phyloP scores from a whole-genome alignment of 495 filamentous ascomycete genomes.

The Evernia prunastri region DNA sequence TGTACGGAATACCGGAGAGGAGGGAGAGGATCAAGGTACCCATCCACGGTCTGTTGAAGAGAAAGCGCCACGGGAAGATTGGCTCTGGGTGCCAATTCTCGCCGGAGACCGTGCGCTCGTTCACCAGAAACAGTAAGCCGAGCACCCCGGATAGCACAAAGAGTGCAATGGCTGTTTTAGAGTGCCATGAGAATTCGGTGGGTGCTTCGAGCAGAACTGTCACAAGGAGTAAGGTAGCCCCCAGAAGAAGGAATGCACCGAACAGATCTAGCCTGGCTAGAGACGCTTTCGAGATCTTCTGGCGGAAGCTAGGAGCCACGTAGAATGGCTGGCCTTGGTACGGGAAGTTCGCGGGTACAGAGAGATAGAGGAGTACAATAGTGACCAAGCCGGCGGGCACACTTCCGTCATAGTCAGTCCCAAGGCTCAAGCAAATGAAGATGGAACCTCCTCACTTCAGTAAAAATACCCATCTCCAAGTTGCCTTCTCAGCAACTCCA shows the following conservation, averaged over 20 bases:
- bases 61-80: constrained; percentile 27
- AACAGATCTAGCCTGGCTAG: constrained; percentile 38
- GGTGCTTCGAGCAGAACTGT: constrained; percentile 49
- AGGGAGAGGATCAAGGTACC: constrained; percentile 31
- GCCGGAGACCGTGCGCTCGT: constrained; percentile 26
- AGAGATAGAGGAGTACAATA: constrained; percentile 39
- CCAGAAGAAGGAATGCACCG: constrained; percentile 43
- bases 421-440: constrained; percentile 20
- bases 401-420: neutral
- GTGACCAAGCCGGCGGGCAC: constrained; percentile 39
- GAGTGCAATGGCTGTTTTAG: constrained; percentile 36
- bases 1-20: constrained; percentile 48
- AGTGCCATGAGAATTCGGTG: constrained; percentile 33
- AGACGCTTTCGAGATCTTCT: neutral
- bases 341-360: constrained; percentile 22
- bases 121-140: constrained; percentile 30
- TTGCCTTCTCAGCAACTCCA: constrained; percentile 31
- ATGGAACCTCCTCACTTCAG: constrained; percentile 33
- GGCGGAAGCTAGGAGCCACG: neutral
- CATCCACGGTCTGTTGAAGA: constrained; percentile 22
- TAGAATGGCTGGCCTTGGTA: neutral
- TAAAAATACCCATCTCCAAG: constrained; percentile 45
- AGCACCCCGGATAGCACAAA: constrained; percentile 27
- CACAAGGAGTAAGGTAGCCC: constrained; percentile 46
- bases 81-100: constrained; percentile 20